These are phyloP conservation scores for Monosporozyma siamensis DNA, from an alignment of 805 yeast species.

Conservation along the genomic window DNA sequence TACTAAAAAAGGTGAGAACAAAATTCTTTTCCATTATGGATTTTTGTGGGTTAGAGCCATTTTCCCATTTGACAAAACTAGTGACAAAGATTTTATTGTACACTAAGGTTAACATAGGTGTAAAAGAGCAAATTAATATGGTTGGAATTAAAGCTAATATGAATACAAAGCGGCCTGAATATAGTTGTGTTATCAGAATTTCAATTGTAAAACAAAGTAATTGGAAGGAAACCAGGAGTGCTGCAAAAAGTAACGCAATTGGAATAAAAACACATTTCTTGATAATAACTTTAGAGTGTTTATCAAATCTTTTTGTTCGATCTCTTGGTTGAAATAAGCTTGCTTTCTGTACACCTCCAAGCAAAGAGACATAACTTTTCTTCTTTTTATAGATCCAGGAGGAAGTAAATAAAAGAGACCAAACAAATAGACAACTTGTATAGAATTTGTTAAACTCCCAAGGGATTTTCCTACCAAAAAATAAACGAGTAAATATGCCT, in stretches of 20 bases:
- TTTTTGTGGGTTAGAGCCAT: slow-evolving; percentile 30
- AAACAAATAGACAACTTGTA: slow-evolving; percentile 44
- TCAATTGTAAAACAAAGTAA: slow-evolving; percentile 65
- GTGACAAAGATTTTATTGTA: slow-evolving; percentile 46
- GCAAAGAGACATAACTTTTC: slow-evolving; percentile 20
- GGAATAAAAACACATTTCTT: slow-evolving; percentile 66
- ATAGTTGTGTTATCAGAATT: slow-evolving; percentile 76
- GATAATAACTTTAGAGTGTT: slow-evolving; percentile 24
- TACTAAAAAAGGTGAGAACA: slow-evolving; percentile 65
- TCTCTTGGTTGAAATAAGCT: not conserved
- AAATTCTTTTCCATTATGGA: slow-evolving; percentile 64
- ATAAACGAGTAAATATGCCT: slow-evolving; percentile 37
- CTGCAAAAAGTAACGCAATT: slow-evolving; percentile 46
- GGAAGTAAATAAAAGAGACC: slow-evolving; percentile 54
- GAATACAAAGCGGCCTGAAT: slow-evolving; percentile 66
- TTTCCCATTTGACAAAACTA: slow-evolving; percentile 57
- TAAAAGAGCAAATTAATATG: slow-evolving; percentile 51
- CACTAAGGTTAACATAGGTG: slow-evolving; percentile 56
- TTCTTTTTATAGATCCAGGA: slow-evolving; percentile 44
- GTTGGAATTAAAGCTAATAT: slow-evolving; percentile 68
- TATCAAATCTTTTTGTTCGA: not conserved
- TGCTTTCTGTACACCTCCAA: slow-evolving; percentile 28
- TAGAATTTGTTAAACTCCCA: slow-evolving; percentile 45
- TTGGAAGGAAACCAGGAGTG: slow-evolving; percentile 51
- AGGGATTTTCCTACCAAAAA: slow-evolving; percentile 5